Evolutionary conservation across 2,329 filamentous ascomycete species (phyloP), one percentile per base, ranked within the genome.

Genomic region (Aspergillus aculeatinus): DNA sequence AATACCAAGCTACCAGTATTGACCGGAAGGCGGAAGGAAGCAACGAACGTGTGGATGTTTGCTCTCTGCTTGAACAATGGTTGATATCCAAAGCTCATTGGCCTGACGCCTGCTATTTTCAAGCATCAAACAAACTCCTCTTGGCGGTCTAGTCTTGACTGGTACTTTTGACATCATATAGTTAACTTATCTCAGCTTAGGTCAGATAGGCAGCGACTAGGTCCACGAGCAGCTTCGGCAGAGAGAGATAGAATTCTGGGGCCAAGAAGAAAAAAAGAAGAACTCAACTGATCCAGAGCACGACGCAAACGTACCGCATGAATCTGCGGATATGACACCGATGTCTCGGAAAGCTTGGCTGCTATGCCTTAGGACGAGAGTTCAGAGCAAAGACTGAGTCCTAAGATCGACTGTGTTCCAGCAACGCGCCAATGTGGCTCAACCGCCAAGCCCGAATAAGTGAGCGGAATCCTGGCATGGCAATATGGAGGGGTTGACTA

Each of bases 11-110:
- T 59, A 21, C 21, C 21, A 21, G 21, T 21, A 58, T 61, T 60
- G 55, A 59, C 51, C 48, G 42, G 35, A 55, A n/a, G 19, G 19
- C 27, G 35, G 42, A 25, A 52, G 33, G 42, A 25, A 52, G 33
- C 55, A 23, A 29, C 48, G 60, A 57, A 60, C 51, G 55, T 55
- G 57, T 49, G 25, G 63, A 69, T 74, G 71, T 74, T 74, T 75
- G 73, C 68, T 64, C 55, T 42, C 16, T 57, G 61, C 54, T 48
- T 39, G 50, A 31, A 51, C 35, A 50, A 60, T 61, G 55, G 58
- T 60, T 33, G 48, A 51, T 51, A 55, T 66, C 33, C 55, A 59
- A 52, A 55, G 52, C 57, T 62, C 63, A 71, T 72, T 72, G 69
- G 68, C 54, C 58, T 66, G 65, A 66, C 52, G 67, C 58, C 63